These are phyloP conservation scores for Cyathus striatus DNA, from an alignment of 768 basidiomycete species.

Conservation along the genomic window DNA sequence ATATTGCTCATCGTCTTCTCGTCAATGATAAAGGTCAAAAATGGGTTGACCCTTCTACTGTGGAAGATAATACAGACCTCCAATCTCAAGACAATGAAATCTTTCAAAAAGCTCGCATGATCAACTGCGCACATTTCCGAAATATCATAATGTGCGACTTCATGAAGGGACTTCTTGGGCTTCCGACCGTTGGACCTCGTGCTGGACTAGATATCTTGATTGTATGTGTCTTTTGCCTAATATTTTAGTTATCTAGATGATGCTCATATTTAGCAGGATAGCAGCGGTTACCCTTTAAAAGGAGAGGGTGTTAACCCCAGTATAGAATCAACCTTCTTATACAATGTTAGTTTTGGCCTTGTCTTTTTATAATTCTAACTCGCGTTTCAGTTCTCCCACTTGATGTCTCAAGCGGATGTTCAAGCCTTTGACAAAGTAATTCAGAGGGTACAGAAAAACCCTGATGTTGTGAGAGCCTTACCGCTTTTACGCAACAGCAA, in stretches of 20 bases:
- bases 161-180: constrained; percentile 18
- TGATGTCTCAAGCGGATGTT: too few species aligned
- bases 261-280: background rate
- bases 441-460: too few species aligned
- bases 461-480: too few species aligned
- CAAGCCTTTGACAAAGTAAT: too few species aligned
- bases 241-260: too few species aligned
- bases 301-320: constrained; percentile 10
- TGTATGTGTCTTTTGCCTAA: constrained; percentile 8
- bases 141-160: constrained; percentile 19
- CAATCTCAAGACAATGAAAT: constrained; percentile 18
- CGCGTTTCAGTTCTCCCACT: too few species aligned
- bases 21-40: constrained; percentile 11
- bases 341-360: constrained; percentile 9
- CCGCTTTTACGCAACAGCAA: too few species aligned
- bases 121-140: constrained; percentile 19
- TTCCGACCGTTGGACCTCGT: constrained; percentile 10
- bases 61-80: constrained; percentile 5
- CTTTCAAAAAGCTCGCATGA: constrained; percentile 16
- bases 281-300: constrained; percentile 4
- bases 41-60: constrained; percentile 10
- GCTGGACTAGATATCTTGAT: constrained; percentile 9
- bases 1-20: constrained; percentile 14
- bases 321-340: constrained; percentile 11
- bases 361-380: too few species aligned